Percentiles rank a stretch among this genome's conserved stretches.
Conservation (phyloP, 495 filamentous ascomycete genomes). For the Gamarada debralockiae region DNA sequence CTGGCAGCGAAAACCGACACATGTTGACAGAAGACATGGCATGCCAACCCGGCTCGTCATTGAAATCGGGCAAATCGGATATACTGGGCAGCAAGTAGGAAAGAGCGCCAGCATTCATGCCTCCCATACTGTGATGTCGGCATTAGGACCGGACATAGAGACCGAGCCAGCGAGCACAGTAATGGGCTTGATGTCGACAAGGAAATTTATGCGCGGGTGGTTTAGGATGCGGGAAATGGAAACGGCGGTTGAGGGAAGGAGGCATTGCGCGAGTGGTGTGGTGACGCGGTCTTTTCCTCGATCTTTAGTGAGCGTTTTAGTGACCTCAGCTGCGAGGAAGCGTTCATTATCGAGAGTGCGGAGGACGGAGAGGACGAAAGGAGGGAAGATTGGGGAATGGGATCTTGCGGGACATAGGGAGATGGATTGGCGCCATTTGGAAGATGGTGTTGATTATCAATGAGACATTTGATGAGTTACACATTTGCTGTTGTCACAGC, state of each 20-base stretch:
- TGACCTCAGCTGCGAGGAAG: conserved; percentile 20
- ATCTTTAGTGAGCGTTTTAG: conserved; percentile 4
- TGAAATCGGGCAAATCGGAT: background rate
- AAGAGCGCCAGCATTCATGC: conserved; percentile 21
- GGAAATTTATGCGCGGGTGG: conserved; percentile 24
- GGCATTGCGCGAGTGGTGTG: conserved; percentile 13
- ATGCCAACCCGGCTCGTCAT: conserved; percentile 11
- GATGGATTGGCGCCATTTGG: conserved; percentile 9
- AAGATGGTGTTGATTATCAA: no score
- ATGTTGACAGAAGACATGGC: conserved; percentile 13
- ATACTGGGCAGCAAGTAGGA: conserved; percentile 16
- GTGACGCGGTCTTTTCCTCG: background rate
- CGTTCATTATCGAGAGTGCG: conserved; percentile 19
- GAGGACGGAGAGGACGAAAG: conserved; percentile 19
- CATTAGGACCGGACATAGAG: background rate
- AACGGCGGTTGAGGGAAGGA: conserved; percentile 13
- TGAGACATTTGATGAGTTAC: no score
- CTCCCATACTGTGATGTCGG: conserved; percentile 22
- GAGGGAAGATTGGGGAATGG: background rate
- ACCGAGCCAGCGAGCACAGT: background rate
- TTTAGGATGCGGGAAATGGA: conserved; percentile 20
- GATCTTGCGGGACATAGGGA: conserved; percentile 17
- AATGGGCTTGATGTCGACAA: conserved; percentile 18
- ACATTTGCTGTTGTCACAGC: no score
- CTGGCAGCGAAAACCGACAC: conserved; percentile 21